Conservation (phyloP, 2,329 filamentous ascomycete species). For the Aspergillus pseudoglaucus region DNA sequence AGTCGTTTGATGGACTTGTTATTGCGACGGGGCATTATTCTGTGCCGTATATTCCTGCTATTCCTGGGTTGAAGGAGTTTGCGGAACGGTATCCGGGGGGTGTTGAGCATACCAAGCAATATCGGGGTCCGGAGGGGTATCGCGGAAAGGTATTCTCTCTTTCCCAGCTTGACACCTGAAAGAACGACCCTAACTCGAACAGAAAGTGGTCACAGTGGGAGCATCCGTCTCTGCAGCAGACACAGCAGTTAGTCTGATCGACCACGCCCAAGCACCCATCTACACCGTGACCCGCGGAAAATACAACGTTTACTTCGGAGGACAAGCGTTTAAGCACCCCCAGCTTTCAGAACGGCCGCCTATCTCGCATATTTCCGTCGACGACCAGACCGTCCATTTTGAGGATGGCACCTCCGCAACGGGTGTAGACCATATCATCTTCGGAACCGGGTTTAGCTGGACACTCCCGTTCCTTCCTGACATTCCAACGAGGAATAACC, state of each 20-base stretch:
- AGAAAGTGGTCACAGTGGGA: slow-evolving; percentile 57
- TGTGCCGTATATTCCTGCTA: slow-evolving; percentile 47
- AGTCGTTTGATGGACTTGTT: slow-evolving; percentile 56
- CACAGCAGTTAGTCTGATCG: slow-evolving; percentile 47
- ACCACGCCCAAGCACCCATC: slow-evolving; percentile 42
- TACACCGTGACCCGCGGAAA: slow-evolving; percentile 50
- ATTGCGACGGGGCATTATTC: slow-evolving; percentile 57
- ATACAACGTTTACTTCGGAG: slow-evolving; percentile 52
- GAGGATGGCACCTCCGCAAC: slow-evolving; percentile 48
- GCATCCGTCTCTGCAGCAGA: slow-evolving; percentile 57
- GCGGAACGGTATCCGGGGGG: slow-evolving; percentile 31
- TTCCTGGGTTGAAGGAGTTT: slow-evolving; percentile 38
- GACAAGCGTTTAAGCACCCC: slow-evolving; percentile 55
- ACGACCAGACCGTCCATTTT: slow-evolving; percentile 45
- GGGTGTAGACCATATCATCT: slow-evolving; percentile 57
- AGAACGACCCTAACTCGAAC: neutral
- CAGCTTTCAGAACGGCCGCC: slow-evolving; percentile 25
- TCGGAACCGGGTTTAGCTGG: slow-evolving; percentile 62
- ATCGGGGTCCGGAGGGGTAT: slow-evolving; percentile 33
- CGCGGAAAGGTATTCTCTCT: slow-evolving; percentile 23
- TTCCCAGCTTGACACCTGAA: neutral
- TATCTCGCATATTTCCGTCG: slow-evolving; percentile 33
- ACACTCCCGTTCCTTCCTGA: slow-evolving; percentile 55
- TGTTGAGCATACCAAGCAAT: slow-evolving; percentile 39
- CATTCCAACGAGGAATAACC: slow-evolving; percentile 33